phyloP scores from a whole-genome alignment of 768 basidiomycete species.

The Phanerodontia chrysosporium region DNA sequence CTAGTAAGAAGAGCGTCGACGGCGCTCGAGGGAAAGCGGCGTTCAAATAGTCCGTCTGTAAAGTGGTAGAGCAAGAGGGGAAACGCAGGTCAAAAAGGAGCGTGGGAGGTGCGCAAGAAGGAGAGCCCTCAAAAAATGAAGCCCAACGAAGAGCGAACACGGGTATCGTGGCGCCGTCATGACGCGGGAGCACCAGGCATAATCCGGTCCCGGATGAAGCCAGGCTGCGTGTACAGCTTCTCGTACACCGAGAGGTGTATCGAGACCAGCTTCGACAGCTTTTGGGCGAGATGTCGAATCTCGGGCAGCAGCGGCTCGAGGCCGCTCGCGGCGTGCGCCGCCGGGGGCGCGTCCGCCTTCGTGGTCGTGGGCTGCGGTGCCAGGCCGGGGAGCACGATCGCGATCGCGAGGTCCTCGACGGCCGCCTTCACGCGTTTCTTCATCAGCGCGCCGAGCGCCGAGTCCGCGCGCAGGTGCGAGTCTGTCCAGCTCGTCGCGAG shows the following conservation, averaged over 20 bases:
- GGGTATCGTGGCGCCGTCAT: neutral
- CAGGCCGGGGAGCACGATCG: conserved; percentile 14
- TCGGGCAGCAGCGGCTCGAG: conserved; percentile 73
- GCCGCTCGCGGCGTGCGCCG: conserved; percentile 37
- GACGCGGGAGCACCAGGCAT: neutral
- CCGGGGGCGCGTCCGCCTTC: conserved; percentile 14
- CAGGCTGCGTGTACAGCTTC: conserved; percentile 70
- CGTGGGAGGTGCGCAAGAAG: neutral
- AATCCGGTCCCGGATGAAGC: conserved; percentile 34
- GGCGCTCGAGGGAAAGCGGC: neutral
- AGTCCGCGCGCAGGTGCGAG: conserved; percentile 56
- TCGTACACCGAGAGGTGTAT: conserved; percentile 77
- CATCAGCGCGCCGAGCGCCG: conserved; percentile 56
- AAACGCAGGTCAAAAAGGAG: neutral
- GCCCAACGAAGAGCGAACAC: neutral
- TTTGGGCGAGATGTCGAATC: conserved; percentile 62
- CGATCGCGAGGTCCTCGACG: conserved; percentile 21
- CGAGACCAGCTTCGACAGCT: conserved; percentile 65
- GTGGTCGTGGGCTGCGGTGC: conserved; percentile 17
- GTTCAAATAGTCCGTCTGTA: neutral
- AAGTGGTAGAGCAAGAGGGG: neutral
- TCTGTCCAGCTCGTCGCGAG: conserved; percentile 73
- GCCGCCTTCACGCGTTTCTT: conserved; percentile 45
- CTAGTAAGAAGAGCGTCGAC: neutral
- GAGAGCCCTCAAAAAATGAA: neutral